These are phyloP conservation scores for Calonectria hawksworthii DNA, from an alignment of 2,329 filamentous ascomycete genomes.

Conservation along the genomic window DNA sequence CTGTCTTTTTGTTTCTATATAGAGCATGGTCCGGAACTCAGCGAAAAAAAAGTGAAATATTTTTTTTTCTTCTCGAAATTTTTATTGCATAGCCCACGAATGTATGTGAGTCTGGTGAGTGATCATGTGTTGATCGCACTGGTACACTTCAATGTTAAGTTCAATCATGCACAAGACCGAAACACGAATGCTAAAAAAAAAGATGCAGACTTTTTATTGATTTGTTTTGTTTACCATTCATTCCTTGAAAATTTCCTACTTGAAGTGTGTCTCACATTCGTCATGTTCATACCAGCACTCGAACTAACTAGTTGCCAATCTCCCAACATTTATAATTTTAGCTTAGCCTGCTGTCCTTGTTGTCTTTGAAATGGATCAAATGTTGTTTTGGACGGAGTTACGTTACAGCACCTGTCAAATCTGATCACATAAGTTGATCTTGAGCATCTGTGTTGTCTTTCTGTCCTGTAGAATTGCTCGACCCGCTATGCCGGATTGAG, in stretches of 20 bases:
- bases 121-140: not conserved
- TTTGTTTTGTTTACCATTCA: not conserved
- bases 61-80: not conserved
- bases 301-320: not conserved
- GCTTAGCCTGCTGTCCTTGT: not conserved
- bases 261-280: not conserved
- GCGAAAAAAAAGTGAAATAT: slow-evolving; percentile 26
- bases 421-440: not conserved
- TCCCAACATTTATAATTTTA: not conserved
- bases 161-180: not conserved
- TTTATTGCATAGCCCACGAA: not conserved
- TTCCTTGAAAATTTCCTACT: not conserved
- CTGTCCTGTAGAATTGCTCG: too few species aligned
- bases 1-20: slow-evolving; percentile 41
- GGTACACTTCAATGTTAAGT: not conserved
- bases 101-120: not conserved
- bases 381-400: not conserved
- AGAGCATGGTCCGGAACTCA: slow-evolving; percentile 30
- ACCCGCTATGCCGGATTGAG: too few species aligned
- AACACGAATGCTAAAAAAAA: not conserved
- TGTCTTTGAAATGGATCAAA: not conserved
- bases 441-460: not conserved
- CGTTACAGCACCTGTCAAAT: not conserved
- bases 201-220: not conserved
- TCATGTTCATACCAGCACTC: not conserved